Evolutionary conservation across 192 early-diverging fungal genomes (phyloP), one percentile per base, ranked within the genome.

Genomic region (Entomortierella chlamydospora): DNA sequence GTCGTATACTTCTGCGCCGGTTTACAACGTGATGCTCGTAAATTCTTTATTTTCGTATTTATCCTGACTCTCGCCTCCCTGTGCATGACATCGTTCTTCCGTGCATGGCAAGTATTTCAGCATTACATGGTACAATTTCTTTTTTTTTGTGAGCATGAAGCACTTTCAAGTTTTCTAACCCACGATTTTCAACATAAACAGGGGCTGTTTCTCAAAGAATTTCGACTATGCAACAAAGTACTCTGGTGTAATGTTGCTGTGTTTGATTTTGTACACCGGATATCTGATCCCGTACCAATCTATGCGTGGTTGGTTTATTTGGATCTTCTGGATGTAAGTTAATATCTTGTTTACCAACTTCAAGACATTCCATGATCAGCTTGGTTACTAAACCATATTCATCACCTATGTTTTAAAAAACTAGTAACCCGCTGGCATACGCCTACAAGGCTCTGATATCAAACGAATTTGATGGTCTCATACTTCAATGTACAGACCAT

Each of bases 1-100:
- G 83, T 86, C 23, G 62, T 87, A 26, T 93, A 93, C 64, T 91
- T 87, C 57, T 88, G 90, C 84, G 84, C 86, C 28, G 86, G 89
- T 30, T 60, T 93, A 0, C 80, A 88, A 25, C 47, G 83, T 1
- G 64, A 30, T 0, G 85, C 80, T n/a, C 85, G 82, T 7, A 85
- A 83, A 37, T 91, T 87, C 58, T 86, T 91, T 49, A 68, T 83
- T 39, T 93, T 88, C 71, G 76, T 83, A 26, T 11, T 91, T 7
- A 72, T 85, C 39, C 49, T 91, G 6, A 85, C 88, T 70, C 76
- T 88, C 42, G 70, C 84, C 31, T 79, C 82, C 22, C 62, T 90
- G 57, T 82, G 83, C 33, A 89, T 91, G 80, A 85, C 84, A 0
- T 87, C 82, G 7, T 80, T 93, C 56, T 87, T 91, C 81, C 84